Evolutionary conservation across 208 protist genomes (phyloP).

Genomic region (Crithidia expoeki): DNA sequence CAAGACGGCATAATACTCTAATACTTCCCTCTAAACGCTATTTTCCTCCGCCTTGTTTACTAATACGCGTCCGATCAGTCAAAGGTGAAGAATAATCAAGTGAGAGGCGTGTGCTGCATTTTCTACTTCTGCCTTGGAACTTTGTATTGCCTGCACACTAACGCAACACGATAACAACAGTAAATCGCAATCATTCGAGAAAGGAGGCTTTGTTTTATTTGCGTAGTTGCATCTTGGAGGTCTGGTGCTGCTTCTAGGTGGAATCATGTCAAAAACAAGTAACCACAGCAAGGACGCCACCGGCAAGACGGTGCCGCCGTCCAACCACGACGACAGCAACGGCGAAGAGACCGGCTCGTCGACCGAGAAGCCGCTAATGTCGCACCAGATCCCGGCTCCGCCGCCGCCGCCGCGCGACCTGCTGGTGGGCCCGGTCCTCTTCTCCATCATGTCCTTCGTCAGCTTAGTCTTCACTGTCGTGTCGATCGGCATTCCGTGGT

Average conservation of each 20-base stretch:
- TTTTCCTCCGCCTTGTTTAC: no score
- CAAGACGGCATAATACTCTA: no score
- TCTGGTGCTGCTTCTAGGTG: not conserved
- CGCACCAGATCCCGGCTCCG: slow-evolving; percentile 22
- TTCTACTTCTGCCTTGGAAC: no score
- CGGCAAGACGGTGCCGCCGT: slow-evolving; percentile 19
- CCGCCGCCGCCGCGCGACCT: slow-evolving; percentile 62
- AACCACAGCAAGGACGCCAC: slow-evolving; percentile 24
- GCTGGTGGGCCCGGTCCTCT: slow-evolving; percentile 45
- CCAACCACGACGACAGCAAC: slow-evolving; percentile 16
- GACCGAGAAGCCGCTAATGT: slow-evolving; percentile 19
- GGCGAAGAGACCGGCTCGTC: slow-evolving; percentile 27
- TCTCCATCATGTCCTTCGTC: slow-evolving; percentile 40
- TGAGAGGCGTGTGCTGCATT: no score
- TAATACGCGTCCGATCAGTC: no score
- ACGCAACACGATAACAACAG: no score
- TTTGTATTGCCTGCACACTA: no score
- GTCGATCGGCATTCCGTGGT: slow-evolving; percentile 70
- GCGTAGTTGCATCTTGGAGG: no score
- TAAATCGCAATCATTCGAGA: no score
- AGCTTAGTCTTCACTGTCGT: slow-evolving; percentile 54
- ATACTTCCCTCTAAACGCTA: no score
- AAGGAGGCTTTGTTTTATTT: no score
- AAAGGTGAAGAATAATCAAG: no score
- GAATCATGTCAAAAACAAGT: slow-evolving; percentile 22